Base-by-base conservation (phyloP, 768 basidiomycete species). In the Macrocybe gigantea region DNA sequence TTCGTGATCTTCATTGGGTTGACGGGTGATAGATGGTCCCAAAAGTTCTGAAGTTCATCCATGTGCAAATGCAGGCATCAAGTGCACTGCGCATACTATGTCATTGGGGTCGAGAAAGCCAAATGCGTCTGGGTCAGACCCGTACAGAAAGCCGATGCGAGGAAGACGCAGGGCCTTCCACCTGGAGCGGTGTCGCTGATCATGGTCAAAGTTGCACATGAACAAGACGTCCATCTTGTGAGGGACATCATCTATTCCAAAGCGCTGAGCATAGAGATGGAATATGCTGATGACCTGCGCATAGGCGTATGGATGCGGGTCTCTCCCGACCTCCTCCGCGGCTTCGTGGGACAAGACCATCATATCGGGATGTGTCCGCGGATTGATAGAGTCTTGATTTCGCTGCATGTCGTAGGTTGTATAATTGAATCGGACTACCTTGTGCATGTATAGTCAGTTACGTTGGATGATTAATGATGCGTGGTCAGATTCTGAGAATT, bases 101-200 rank as follows among this genome's bases (percentile, higher is more conserved):
- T 58, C 45, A 1, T 48, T 49, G 0, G 75, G 76, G 50, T 74
- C 58, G 0, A 76, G 10, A 37, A 77, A 77, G 0, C 73, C 64
- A 49, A 73, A 76, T 1, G 64, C 58, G 1, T 57, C 52, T 0
- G 45, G 32, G 13, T 65, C 60, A 1, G 55, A 38, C 3, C 44
- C 11, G 6, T 56, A 42, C 0, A 67, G 43, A 35, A 69, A 73
- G 0, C 50, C 49, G 12, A 72, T 41, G 0, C 55, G 49, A 32
- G 58, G 62, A 1, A 69, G 58, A 1, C 56, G 56, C 1, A 58
- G 44, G 0, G 48, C 37, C 2, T 49, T 33, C 44, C 54, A 63
- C 0, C 68, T 57, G 1, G 47, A 40, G 30, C 41, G 30, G 32
- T 48, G 48, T 8, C 38, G 47, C 1, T 30, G 35, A 45, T 65